Conservation (phyloP, 2,329 filamentous ascomycete genomes). For the Cladophialophora yegresii region DNA sequence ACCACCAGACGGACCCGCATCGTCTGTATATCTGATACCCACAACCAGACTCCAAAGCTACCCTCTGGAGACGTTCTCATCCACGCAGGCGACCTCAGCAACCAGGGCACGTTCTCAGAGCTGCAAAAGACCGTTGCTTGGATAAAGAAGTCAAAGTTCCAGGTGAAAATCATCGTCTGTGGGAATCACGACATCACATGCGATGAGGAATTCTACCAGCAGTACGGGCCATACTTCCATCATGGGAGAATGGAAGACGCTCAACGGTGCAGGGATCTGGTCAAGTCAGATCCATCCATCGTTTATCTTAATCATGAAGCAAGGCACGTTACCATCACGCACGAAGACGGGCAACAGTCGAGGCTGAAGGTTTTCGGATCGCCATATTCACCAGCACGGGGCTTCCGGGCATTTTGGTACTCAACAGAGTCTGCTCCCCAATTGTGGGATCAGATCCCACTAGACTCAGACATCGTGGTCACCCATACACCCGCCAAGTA, state of each 20-base stretch:
- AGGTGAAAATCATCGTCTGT: conserved; percentile 50
- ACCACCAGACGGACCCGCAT: conserved; percentile 34
- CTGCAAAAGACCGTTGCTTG: conserved; percentile 47
- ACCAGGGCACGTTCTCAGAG: conserved; percentile 49
- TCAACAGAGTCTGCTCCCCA: conserved; percentile 43
- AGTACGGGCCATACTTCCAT: conserved; percentile 48
- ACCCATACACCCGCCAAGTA: conserved; percentile 59
- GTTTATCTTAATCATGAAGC: conserved; percentile 57
- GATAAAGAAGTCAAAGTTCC: conserved; percentile 47
- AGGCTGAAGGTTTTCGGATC: conserved; percentile 61
- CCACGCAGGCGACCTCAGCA: conserved; percentile 54
- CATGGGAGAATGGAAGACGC: conserved; percentile 50
- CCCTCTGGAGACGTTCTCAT: conserved; percentile 51
- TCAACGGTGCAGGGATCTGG: conserved; percentile 47
- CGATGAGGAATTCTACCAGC: conserved; percentile 45
- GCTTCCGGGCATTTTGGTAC: conserved; percentile 61
- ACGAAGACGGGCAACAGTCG: conserved; percentile 50
- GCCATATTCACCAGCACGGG: conserved; percentile 53
- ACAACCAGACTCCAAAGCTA: conserved; percentile 44
- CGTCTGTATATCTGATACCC: conserved; percentile 52
- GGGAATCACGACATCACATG: conserved; percentile 51
- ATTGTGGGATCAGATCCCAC: conserved; percentile 55
- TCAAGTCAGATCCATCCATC: conserved; percentile 50
- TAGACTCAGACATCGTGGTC: conserved; percentile 56
- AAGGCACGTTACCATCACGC: conserved; percentile 48